Evolutionary conservation across 306 rosid genomes (phyloP).

Genomic region (Vigna reflexopilosa): DNA sequence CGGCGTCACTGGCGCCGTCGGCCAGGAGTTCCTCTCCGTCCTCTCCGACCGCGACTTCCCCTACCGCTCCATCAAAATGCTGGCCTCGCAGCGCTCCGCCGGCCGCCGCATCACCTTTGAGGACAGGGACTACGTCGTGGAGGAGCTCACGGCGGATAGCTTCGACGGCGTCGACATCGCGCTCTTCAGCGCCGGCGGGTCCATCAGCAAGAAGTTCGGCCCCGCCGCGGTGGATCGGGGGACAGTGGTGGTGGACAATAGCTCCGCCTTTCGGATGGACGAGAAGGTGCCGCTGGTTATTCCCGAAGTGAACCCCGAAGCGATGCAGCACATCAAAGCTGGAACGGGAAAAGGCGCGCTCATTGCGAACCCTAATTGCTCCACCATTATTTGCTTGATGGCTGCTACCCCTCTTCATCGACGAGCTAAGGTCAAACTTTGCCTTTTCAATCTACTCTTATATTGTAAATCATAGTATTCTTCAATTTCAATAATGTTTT

Average conservation of each 20-base stretch:
- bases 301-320: conserved; percentile 99
- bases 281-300: conserved; percentile 83
- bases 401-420: conserved; percentile 98
- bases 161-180: conserved; percentile 89
- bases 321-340: conserved; percentile 69
- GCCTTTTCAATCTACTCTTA: background rate
- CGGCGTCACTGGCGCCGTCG: conserved; percentile 98
- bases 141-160: conserved; percentile 88
- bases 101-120: conserved; percentile 69
- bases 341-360: conserved; percentile 86
- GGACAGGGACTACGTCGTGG: conserved; percentile 64
- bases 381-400: conserved; percentile 93
- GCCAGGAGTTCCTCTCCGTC: conserved; percentile 95
- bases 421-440: conserved; percentile 66
- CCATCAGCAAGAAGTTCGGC: conserved; percentile 83
- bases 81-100: conserved; percentile 92
- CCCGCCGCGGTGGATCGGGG: conserved; percentile 89
- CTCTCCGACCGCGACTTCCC: conserved; percentile 94
- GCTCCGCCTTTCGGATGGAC: conserved; percentile 95
- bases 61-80: conserved; percentile 93
- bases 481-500: too few species aligned
- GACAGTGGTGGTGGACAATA: conserved; percentile 84
- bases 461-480: too few species aligned
- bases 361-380: conserved; percentile 97
- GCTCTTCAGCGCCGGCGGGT: conserved; percentile 96